Evolutionary conservation across 2,329 filamentous ascomycete genomes (phyloP).

Genomic region (Chrysosporium queenslandicum): DNA sequence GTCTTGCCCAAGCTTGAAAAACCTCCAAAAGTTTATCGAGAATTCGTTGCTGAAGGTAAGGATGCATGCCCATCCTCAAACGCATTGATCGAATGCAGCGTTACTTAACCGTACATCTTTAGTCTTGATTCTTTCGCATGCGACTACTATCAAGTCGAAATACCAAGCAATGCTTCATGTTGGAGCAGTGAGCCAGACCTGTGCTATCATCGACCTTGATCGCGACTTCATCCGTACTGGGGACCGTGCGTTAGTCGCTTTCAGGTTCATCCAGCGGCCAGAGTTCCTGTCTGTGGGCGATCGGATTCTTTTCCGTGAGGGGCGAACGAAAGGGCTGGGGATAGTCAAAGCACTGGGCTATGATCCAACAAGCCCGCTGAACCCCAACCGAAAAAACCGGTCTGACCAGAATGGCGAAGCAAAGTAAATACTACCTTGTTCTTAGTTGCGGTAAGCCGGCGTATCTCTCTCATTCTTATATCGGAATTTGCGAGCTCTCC

Average conservation of each 20-base stretch:
- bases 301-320: conserved; percentile 83
- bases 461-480: background rate
- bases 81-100: background rate
- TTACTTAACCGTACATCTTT: background rate
- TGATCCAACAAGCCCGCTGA: conserved; percentile 52
- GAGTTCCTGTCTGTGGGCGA: conserved; percentile 88
- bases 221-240: conserved; percentile 90
- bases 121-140: conserved; percentile 90
- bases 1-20: conserved; percentile 75
- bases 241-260: conserved; percentile 86
- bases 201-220: conserved; percentile 94
- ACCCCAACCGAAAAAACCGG: conserved; percentile 28
- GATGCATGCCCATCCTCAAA: background rate
- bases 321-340: conserved; percentile 84
- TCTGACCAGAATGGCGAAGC: conserved; percentile 12
- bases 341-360: conserved; percentile 91
- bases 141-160: conserved; percentile 90
- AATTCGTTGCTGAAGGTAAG: conserved; percentile 68
- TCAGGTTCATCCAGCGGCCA: conserved; percentile 85
- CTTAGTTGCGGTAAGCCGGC: background rate
- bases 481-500: too few species aligned
- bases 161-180: conserved; percentile 99
- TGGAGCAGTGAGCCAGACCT: conserved; percentile 88
- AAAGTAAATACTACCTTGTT: background rate
- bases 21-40: conserved; percentile 60